Conservation (phyloP, 2,329 filamentous ascomycete species). For the Metarhizium robertsii region DNA sequence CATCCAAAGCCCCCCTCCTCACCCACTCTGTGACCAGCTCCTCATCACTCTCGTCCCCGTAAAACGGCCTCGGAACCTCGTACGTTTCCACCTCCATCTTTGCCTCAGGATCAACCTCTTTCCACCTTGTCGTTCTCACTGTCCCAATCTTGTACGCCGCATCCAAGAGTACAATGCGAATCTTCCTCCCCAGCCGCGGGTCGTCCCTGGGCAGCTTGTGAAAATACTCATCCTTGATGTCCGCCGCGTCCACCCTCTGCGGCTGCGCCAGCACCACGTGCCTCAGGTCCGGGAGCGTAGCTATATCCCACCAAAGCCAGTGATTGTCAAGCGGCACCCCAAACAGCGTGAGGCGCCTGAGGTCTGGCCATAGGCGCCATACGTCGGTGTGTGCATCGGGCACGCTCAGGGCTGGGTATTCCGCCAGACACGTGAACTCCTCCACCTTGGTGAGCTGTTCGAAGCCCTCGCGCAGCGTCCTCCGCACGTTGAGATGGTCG, state of each 20-base stretch:
- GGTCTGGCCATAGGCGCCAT: conserved; percentile 33
- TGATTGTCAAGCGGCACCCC: conserved; percentile 26
- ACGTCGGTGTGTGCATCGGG: conserved; percentile 24
- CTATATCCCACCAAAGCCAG: conserved; percentile 30
- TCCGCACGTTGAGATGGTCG: conserved; percentile 29
- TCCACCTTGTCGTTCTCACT: conserved; percentile 20
- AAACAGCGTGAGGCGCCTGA: conserved; percentile 34
- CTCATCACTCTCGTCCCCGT: conserved; percentile 25
- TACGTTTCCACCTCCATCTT: conserved; percentile 29
- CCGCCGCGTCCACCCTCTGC: conserved; percentile 20
- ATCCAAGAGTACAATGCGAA: conserved; percentile 24
- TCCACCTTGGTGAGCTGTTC: conserved; percentile 31
- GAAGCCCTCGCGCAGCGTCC: conserved; percentile 35
- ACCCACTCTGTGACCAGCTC: conserved; percentile 31
- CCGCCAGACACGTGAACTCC: conserved; percentile 37
- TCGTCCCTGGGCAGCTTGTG: conserved; percentile 20
- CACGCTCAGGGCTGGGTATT: conserved; percentile 33
- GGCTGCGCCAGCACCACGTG: conserved; percentile 33
- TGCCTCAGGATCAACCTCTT: conserved; percentile 24
- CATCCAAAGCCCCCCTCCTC: conserved; percentile 28
- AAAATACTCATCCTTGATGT: conserved; percentile 33
- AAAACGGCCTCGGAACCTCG: conserved; percentile 29
- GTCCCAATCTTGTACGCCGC: conserved; percentile 13
- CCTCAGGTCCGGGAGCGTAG: conserved; percentile 25
- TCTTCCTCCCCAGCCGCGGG: conserved; percentile 15